Base-by-base conservation (phyloP, 768 basidiomycete genomes). In the Lentinula sp. region DNA sequence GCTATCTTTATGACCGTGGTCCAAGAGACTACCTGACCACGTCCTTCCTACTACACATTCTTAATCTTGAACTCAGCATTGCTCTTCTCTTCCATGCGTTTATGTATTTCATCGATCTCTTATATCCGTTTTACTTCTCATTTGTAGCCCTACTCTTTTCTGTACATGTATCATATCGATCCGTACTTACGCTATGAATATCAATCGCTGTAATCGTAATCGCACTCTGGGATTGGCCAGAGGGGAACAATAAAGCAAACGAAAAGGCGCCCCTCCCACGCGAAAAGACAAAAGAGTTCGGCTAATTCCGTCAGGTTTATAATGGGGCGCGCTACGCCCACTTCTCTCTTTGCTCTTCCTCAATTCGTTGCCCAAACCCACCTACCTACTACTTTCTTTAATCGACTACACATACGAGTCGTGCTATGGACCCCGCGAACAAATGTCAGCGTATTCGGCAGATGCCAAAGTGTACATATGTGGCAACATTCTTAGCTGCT, bases 1-100 rank as follows among this genome's bases (percentile, higher is more conserved):
- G 68, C 72, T 58, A 72, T 82, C 45, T 75, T 75, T 64, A 77
- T 81, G 77, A 76, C 77, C 1, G 73, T 79, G 43, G 74, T 78
- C 33, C 75, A 74, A 57, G 80, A 81, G 61, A 74, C 72, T 10
- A 69, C 67, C 36, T 76, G 66, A 64, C 49, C 41, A 32, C 13
- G 8, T 59, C 28, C 33, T 52, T 35, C 32, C 51, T 39, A 28
- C 37, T 51, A 2, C n/a, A 18, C 15, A 6, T 20, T 7, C 6
- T 28, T 12, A 37, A 35, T 50, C 46, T 36, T n/a, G 3, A 28
- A 43, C 9, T 12, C 28, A n/a, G 23, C 23, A 23, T 23, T 23
- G 23, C 23, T 28, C 28, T 28, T 28, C 28, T 28, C 4, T 48
- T 18, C 43, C 33, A 58, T 43, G 12, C 51, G 32, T 10, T 36